phyloP scores from a whole-genome alignment of 176 grass and related monocot species.

The Aegilops longissima region DNA sequence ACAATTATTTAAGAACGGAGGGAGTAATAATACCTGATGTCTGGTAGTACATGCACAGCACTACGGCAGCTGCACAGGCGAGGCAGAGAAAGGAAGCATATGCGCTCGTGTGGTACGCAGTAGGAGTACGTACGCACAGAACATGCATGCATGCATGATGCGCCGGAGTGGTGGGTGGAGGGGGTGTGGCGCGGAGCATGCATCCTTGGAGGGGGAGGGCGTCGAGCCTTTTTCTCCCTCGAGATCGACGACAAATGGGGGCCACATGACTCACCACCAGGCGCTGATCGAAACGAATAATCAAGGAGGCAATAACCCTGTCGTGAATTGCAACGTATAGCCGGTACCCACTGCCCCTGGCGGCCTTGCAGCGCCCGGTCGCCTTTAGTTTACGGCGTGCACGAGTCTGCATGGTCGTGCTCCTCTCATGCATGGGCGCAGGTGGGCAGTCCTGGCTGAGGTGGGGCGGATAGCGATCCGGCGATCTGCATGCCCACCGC shows the following conservation, averaged over 20 bases:
- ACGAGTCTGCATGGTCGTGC: neutral
- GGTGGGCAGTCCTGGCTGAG: neutral
- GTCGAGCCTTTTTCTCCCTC: neutral
- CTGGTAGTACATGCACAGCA: neutral
- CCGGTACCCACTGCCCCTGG: neutral
- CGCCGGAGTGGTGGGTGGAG: neutral
- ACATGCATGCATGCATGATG: neutral
- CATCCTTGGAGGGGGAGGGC: neutral
- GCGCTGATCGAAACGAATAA: neutral
- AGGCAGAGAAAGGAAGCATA: neutral
- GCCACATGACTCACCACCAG: neutral
- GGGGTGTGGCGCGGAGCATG: neutral
- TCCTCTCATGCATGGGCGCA: neutral
- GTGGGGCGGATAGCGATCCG: neutral
- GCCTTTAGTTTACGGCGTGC: conserved; percentile 9
- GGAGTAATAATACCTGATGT: too few relatives aligned
- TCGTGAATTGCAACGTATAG: neutral
- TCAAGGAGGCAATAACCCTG: neutral
- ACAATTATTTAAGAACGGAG: too few relatives aligned
- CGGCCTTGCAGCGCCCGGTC: neutral
- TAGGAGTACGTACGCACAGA: neutral
- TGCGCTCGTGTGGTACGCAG: neutral
- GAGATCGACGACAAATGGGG: neutral
- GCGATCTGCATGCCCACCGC: neutral
- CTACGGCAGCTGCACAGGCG: neutral